A percentile compares a stretch with the other conserved stretches of the same genome.
phyloP scores from a whole-genome alignment of 495 filamentous ascomycete genomes.

The Cladorrhinum samala region DNA sequence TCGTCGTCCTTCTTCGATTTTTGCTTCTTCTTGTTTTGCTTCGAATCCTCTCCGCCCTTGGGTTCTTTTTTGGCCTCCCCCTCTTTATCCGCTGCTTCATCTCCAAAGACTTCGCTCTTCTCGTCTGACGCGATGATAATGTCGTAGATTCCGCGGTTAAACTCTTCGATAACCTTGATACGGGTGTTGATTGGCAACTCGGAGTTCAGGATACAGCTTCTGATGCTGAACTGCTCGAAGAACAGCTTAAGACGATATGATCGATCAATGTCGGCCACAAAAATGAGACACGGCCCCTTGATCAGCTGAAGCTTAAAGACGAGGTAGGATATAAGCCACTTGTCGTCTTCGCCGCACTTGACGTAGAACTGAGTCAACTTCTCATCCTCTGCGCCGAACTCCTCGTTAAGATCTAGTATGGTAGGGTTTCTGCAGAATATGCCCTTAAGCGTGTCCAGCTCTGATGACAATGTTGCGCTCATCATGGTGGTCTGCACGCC shows the following conservation, averaged over 20 bases:
- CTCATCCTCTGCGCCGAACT: slow-evolving; percentile 59
- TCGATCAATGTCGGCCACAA: slow-evolving; percentile 87
- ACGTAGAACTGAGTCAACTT: slow-evolving; percentile 82
- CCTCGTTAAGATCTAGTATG: slow-evolving; percentile 67
- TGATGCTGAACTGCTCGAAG: slow-evolving; percentile 92
- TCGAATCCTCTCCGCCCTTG: slow-evolving; percentile 13
- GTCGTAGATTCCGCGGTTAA: slow-evolving; percentile 81
- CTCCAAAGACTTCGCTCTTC: slow-evolving; percentile 67
- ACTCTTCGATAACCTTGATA: slow-evolving; percentile 92
- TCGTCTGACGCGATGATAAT: slow-evolving; percentile 97
- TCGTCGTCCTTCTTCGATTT: slow-evolving; percentile 57
- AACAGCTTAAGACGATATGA: slow-evolving; percentile 94
- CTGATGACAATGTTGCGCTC: slow-evolving; percentile 83
- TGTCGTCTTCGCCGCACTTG: slow-evolving; percentile 82
- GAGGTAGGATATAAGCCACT: slow-evolving; percentile 87
- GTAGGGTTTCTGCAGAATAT: slow-evolving; percentile 79
- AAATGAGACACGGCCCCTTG: slow-evolving; percentile 91
- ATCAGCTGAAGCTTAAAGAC: slow-evolving; percentile 93
- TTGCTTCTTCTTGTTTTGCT: slow-evolving; percentile 29
- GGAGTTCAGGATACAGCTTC: slow-evolving; percentile 89
- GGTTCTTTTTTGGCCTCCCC: slow-evolving; percentile 23
- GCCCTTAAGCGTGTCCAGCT: slow-evolving; percentile 77
- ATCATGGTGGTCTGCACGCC: slow-evolving; percentile 87
- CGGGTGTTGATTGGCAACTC: slow-evolving; percentile 89
- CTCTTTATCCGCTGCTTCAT: slow-evolving; percentile 42